phyloP scores from a whole-genome alignment of 768 basidiomycete species.

The Podaxis sp. region DNA sequence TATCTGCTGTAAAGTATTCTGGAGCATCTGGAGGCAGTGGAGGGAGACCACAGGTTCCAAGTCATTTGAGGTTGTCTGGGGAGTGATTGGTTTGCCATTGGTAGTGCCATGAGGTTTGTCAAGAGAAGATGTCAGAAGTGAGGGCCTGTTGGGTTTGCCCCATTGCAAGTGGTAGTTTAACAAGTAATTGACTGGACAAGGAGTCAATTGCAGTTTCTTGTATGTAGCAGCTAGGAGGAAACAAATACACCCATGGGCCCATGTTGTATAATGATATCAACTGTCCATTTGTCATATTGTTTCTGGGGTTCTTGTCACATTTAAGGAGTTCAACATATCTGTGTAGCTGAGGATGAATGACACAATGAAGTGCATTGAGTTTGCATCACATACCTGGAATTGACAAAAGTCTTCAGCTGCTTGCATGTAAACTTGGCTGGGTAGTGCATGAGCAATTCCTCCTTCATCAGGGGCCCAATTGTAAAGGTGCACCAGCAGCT shows the following conservation, averaged over 20 bases:
- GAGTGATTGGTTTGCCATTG: background rate
- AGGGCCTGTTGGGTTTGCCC: slow-evolving; percentile 67
- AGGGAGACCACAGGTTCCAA: slow-evolving; percentile 13
- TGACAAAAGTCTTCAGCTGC: slow-evolving; percentile 75
- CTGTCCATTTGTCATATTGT: slow-evolving; percentile 62
- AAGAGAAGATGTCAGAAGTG: slow-evolving; percentile 58
- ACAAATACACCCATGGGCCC: slow-evolving; percentile 60
- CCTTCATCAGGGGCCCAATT: slow-evolving; percentile 67
- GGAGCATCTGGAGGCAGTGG: slow-evolving; percentile 38
- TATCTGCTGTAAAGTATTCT: slow-evolving; percentile 66
- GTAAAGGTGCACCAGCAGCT: slow-evolving; percentile 34
- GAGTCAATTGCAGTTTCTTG: background rate
- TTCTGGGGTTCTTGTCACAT: slow-evolving; percentile 68
- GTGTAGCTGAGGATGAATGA: slow-evolving; percentile 1
- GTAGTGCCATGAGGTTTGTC: slow-evolving; percentile 21
- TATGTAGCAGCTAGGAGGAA: no score
- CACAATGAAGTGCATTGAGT: background rate
- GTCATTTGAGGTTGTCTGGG: slow-evolving; percentile 8
- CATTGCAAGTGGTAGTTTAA: slow-evolving; percentile 68
- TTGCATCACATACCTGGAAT: slow-evolving; percentile 58
- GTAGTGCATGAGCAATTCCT: slow-evolving; percentile 67
- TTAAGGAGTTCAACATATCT: slow-evolving; percentile 83
- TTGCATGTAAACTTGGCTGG: slow-evolving; percentile 76
- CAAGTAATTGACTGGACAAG: slow-evolving; percentile 67
- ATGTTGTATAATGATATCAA: slow-evolving; percentile 53